A percentile compares a stretch with the other conserved stretches of the same genome.
Conservation (phyloP, 1,139 yeast genomes). For the Candida neerlandica region DNA sequence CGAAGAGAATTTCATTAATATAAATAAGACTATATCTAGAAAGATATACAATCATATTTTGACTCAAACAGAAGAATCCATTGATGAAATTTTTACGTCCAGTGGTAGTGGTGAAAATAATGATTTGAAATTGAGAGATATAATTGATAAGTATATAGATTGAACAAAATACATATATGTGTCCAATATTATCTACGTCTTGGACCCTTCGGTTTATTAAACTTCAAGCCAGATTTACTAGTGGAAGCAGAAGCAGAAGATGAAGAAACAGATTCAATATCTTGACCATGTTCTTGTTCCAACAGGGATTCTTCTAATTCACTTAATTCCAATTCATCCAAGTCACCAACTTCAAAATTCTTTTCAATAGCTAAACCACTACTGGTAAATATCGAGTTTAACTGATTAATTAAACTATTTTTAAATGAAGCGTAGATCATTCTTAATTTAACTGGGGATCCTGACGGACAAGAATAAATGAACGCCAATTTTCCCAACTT, state of each 20-base stretch:
- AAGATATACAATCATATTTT: constrained; percentile 42
- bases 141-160: constrained; percentile 27
- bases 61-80: neutral
- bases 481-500: constrained; percentile 44
- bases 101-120: constrained; percentile 12
- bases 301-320: constrained; percentile 21
- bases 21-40: constrained; percentile 45
- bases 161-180: constrained; percentile 6
- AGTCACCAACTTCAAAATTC: constrained; percentile 67
- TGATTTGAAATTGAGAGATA: constrained; percentile 19
- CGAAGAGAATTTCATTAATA: constrained; percentile 37
- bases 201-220: constrained; percentile 61
- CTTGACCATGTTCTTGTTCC: constrained; percentile 2
- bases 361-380: constrained; percentile 31
- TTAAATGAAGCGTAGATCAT: constrained; percentile 91
- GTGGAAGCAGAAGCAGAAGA: constrained; percentile 12
- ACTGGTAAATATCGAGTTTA: constrained; percentile 29
- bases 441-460: constrained; percentile 85
- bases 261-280: constrained; percentile 19
- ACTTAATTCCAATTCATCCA: constrained; percentile 59
- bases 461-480: constrained; percentile 87
- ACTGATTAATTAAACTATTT: constrained; percentile 59
- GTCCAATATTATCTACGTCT: constrained; percentile 38
- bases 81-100: constrained; percentile 17
- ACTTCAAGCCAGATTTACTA: constrained; percentile 29